Base-by-base conservation (phyloP, 441 rosid genomes). In the Hypseocharis bilobata region DNA sequence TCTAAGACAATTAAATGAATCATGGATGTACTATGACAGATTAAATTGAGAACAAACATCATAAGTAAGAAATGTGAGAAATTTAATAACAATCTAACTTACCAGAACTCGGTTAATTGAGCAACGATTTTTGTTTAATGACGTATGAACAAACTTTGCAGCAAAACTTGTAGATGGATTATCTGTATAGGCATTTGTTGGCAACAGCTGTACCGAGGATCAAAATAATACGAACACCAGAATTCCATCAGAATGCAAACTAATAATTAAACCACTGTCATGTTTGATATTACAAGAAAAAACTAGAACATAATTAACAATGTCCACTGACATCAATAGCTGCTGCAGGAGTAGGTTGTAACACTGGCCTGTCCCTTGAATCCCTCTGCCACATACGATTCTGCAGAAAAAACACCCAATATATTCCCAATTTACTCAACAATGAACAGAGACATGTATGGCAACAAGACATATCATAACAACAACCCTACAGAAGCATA, bases 131-230 rank as follows among this genome's bases (percentile, higher is more conserved):
- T 93, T 93, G 82, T 93, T 93, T 14, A 93, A 80, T 29, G 98
- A 93, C 51, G 98, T 81, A 78, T 93, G 99, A 63, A 91, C 97
- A 86, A 88, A 88, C 74, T 93, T 93, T 61, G 97, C 91, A 62
- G 92, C 84, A 84, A 87, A 93, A 78, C 97, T 88, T 63, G 96
- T 86, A 36, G 97, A 93, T 75, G 99, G 95, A 69, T 93, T 93
- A 77, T 93, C 99, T n/a, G 94, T 74, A 82, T 91, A 87, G 28
- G 95, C 93, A 84, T 78, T 84, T 16, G 97, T 47, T 16, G 98
- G 98, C 75, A 91, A 79, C 90, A 87, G 71, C 98, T 93, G 85
- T 80, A 83, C 36, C 64, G 70, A 57, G 63, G 63, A 70, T 29
- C 54, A 76, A 71, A 5, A 32, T 26, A 62, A 14, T 58, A 62